A percentile compares a stretch with the other conserved stretches of the same genome.
Conservation (phyloP, 495 filamentous ascomycete genomes). For the Hypoxylon perforatum region DNA sequence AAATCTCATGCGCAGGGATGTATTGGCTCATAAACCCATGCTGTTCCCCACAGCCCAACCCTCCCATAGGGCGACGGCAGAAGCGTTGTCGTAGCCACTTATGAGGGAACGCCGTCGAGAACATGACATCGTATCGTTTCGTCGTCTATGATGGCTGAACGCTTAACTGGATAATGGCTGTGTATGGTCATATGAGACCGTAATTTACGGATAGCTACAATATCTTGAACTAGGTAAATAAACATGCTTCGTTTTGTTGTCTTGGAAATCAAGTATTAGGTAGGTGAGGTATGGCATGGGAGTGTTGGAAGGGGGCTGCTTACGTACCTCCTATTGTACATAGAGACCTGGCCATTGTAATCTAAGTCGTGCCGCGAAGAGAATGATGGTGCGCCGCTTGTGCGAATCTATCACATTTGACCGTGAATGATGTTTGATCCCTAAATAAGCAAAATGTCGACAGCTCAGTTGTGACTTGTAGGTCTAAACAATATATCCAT, state of each 20-base stretch:
- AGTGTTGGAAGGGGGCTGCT: neutral
- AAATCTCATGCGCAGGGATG: constrained; percentile 42
- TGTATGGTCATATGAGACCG: constrained; percentile 17
- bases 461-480: constrained; percentile 28
- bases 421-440: constrained; percentile 3
- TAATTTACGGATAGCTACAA: constrained; percentile 28
- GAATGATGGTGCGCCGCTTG: constrained; percentile 11
- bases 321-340: constrained; percentile 4
- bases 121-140: constrained; percentile 28
- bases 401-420: constrained; percentile 18
- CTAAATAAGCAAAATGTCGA: constrained; percentile 25
- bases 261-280: neutral
- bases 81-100: constrained; percentile 31
- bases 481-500: neutral
- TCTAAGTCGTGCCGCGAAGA: constrained; percentile 1
- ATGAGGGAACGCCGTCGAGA: constrained; percentile 16
- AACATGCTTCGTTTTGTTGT: neutral
- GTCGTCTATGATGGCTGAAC: constrained; percentile 2
- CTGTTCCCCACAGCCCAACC: constrained; percentile 33
- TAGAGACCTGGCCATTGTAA: neutral
- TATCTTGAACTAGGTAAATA: constrained; percentile 7
- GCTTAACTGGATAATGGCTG: neutral
- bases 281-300: constrained; percentile 2
- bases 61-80: constrained; percentile 30
- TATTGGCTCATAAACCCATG: constrained; percentile 35